Evolutionary conservation across 169 alveolate species (phyloP).

Genomic region (Plasmodium sp.): DNA sequence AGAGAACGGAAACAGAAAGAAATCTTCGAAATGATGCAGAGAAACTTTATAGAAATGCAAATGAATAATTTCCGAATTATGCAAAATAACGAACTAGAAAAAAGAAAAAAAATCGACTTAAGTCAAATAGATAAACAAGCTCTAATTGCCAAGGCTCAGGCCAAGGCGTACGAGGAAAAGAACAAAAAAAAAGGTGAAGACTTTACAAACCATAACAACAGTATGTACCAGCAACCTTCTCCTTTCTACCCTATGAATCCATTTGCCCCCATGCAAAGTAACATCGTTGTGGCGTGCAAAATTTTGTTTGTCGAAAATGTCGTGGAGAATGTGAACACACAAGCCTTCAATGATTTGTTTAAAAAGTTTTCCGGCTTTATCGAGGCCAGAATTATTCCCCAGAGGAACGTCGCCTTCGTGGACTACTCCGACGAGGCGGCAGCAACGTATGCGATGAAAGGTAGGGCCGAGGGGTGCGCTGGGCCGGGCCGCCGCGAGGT

Average conservation of each 20-base stretch:
- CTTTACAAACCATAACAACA: conserved; percentile 1
- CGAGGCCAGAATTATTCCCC: conserved; percentile 86
- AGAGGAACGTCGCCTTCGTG: conserved; percentile 87
- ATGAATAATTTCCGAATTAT: conserved; percentile 38
- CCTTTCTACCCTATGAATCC: conserved; percentile 51
- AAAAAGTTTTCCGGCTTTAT: conserved; percentile 80
- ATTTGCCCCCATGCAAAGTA: background rate
- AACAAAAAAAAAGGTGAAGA: conserved; percentile 40
- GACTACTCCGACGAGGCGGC: conserved; percentile 84
- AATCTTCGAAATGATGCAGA: conserved; percentile 80
- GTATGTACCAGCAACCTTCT: conserved; percentile 14
- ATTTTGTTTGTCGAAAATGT: conserved; percentile 86
- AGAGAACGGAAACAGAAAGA: conserved; percentile 81
- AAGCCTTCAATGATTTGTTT: conserved; percentile 80
- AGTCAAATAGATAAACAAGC: conserved; percentile 71
- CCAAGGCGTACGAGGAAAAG: conserved; percentile 48
- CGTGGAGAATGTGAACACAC: conserved; percentile 81
- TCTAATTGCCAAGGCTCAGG: conserved; percentile 58
- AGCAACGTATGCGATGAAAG: conserved; percentile 85
- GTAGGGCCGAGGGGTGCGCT: background rate
- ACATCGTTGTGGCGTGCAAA: conserved; percentile 75
- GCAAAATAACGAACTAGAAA: conserved; percentile 23
- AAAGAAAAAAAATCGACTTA: conserved; percentile 23
- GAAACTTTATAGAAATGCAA: conserved; percentile 76
- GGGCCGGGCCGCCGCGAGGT: background rate